Conservation (phyloP, 768 basidiomycete species). For the Termitomyces titanicus region DNA sequence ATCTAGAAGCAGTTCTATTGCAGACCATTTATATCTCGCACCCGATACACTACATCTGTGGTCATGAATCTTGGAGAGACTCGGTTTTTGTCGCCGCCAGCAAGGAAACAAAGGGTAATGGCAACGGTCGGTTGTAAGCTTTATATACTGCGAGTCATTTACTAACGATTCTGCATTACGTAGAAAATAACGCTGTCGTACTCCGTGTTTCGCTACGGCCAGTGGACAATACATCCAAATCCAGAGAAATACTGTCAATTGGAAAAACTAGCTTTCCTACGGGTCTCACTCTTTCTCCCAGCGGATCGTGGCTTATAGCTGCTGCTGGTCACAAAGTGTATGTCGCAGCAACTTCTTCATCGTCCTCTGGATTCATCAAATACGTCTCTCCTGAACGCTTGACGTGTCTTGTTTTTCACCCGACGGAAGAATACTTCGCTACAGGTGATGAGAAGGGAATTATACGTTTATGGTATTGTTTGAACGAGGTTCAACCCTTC, state of each 20-base stretch:
- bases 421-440: slow-evolving; percentile 89
- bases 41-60: slow-evolving; percentile 68
- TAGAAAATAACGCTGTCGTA: slow-evolving; percentile 56
- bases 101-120: slow-evolving; percentile 36
- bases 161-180: slow-evolving; percentile 6
- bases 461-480: slow-evolving; percentile 91
- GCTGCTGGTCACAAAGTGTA: slow-evolving; percentile 77
- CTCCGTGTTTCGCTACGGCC: slow-evolving; percentile 61
- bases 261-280: slow-evolving; percentile 66
- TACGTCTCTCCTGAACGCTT: slow-evolving; percentile 77
- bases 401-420: slow-evolving; percentile 86
- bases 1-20: slow-evolving; percentile 76
- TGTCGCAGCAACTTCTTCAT: slow-evolving; percentile 55
- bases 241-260: slow-evolving; percentile 49
- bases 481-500: slow-evolving; percentile 53
- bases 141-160: background rate
- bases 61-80: slow-evolving; percentile 66
- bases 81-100: slow-evolving; percentile 65
- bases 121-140: slow-evolving; percentile 24
- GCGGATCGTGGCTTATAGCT: slow-evolving; percentile 75
- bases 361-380: slow-evolving; percentile 71
- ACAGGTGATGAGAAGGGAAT: slow-evolving; percentile 87
- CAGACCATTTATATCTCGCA: slow-evolving; percentile 68
- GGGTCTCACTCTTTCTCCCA: slow-evolving; percentile 70
- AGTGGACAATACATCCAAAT: slow-evolving; percentile 36